These are phyloP conservation scores for Metarhizium guizhouense DNA, from an alignment of 2,329 filamentous ascomycete genomes.

Conservation along the genomic window DNA sequence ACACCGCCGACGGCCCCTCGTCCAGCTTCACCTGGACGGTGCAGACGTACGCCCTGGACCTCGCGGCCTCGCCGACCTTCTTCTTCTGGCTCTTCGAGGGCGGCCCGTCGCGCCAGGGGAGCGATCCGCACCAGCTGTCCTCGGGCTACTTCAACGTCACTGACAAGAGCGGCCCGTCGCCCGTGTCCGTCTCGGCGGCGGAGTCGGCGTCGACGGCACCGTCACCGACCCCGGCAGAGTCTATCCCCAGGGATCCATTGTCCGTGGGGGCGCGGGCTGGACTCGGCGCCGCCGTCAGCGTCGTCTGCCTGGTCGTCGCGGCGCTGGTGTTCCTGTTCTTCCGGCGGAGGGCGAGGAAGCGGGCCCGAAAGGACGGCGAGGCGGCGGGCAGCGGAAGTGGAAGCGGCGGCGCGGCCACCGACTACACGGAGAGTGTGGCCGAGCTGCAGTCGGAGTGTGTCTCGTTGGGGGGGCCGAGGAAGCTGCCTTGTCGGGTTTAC, in stretches of 20 bases:
- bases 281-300: background rate
- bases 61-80: background rate
- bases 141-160: background rate
- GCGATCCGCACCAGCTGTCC: background rate
- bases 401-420: background rate
- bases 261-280: background rate
- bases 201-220: background rate
- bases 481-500: background rate
- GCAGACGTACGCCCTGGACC: background rate
- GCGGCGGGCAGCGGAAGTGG: too few relatives aligned
- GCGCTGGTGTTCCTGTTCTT: background rate
- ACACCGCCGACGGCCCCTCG: background rate
- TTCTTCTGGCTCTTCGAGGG: background rate
- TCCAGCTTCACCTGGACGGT: background rate
- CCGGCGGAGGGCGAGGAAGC: background rate
- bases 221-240: background rate
- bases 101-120: background rate
- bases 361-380: background rate
- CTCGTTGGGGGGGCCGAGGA: background rate
- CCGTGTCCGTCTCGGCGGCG: background rate
- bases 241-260: background rate
- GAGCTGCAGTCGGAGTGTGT: background rate
- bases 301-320: background rate
- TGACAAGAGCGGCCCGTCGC: background rate
- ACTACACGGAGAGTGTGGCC: background rate